phyloP scores from a whole-genome alignment of 192 early-diverging fungal genomes.

The Backusella macrospora region DNA sequence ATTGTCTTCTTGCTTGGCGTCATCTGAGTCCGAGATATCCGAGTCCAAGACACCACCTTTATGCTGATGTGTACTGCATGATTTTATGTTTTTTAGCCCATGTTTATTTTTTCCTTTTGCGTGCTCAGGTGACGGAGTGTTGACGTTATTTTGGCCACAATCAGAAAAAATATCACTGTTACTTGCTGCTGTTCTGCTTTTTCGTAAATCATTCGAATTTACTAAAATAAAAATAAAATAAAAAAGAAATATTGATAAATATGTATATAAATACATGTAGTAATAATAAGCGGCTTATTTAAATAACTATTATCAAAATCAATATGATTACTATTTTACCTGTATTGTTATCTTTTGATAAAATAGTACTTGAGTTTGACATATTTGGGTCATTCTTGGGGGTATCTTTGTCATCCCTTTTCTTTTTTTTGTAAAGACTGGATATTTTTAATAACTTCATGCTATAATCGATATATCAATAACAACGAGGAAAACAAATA shows the following conservation, averaged over 20 bases:
- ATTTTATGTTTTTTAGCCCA: neutral
- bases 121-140: neutral
- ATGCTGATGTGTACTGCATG: neutral
- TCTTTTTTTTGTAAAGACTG: constrained; percentile 9
- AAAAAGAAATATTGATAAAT: neutral
- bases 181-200: neutral
- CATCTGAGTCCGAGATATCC: constrained; percentile 26
- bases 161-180: neutral
- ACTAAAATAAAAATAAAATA: neutral
- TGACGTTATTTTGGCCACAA: neutral
- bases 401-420: neutral
- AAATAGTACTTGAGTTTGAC: neutral
- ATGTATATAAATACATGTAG: neutral
- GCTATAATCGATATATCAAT: neutral
- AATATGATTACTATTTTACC: neutral
- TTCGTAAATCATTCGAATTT: neutral
- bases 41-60: constrained; percentile 20
- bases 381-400: neutral
- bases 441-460: neutral
- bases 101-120: neutral
- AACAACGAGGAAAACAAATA: neutral
- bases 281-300: too few relatives aligned
- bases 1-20: neutral
- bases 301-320: neutral
- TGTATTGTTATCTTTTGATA: neutral